A percentile compares a stretch with the other conserved stretches of the same genome.
These are phyloP conservation scores for Linanthus parryae DNA, from an alignment of 148 eudicot species.

Conservation along the genomic window DNA sequence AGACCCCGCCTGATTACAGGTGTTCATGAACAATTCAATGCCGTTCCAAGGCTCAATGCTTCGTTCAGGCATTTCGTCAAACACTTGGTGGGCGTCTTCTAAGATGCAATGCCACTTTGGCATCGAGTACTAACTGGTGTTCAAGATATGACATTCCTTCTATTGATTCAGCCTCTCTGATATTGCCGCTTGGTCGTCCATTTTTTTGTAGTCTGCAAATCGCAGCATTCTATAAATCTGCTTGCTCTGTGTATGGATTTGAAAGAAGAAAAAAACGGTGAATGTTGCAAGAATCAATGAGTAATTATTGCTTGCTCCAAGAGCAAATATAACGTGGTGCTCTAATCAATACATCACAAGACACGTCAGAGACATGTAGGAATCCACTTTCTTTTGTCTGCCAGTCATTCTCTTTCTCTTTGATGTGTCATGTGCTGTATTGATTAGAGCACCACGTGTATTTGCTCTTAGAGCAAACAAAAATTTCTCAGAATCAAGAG, in stretches of 20 bases:
- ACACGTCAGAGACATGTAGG: too few relatives aligned
- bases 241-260: conserved; percentile 3
- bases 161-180: conserved; percentile 36
- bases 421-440: too few relatives aligned
- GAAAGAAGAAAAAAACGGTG: neutral
- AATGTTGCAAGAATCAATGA: too few relatives aligned
- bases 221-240: conserved; percentile 23
- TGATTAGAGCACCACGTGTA: too few relatives aligned
- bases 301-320: too few relatives aligned
- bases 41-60: conserved; percentile 57
- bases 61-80: conserved; percentile 52
- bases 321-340: too few relatives aligned
- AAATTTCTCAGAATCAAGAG: too few relatives aligned
- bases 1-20: conserved; percentile 51
- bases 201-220: conserved; percentile 42
- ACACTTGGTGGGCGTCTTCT: conserved; percentile 57
- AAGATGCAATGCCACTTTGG: too few relatives aligned
- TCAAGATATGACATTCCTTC: conserved; percentile 40
- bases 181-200: conserved; percentile 45
- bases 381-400: too few relatives aligned
- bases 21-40: conserved; percentile 26
- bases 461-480: too few relatives aligned
- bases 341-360: too few relatives aligned
- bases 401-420: too few relatives aligned
- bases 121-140: conserved; percentile 54